These are phyloP conservation scores for Erodium moschatum DNA, from an alignment of 441 rosid species.

Conservation along the genomic window DNA sequence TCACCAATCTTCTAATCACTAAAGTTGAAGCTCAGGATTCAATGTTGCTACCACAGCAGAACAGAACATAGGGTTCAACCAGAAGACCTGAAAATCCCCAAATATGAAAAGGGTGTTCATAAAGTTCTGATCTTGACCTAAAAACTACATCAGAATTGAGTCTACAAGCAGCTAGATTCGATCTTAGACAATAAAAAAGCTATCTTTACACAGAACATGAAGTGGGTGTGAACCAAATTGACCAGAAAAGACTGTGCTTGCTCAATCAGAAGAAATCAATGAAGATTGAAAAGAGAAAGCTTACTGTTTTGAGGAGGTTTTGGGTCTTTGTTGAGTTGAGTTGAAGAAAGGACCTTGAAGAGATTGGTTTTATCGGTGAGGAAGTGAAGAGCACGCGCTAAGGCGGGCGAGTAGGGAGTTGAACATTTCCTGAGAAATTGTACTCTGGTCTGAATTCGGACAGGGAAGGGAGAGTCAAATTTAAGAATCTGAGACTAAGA, in stretches of 20 bases:
- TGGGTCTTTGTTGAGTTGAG: neutral
- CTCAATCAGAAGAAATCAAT: neutral
- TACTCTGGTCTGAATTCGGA: neutral
- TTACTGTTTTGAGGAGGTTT: slow-evolving; percentile 1
- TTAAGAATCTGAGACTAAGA: neutral
- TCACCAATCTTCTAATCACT: slow-evolving; percentile 27
- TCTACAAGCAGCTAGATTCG: slow-evolving; percentile 2
- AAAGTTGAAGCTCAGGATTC: slow-evolving; percentile 28
- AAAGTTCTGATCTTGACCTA: neutral
- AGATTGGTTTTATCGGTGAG: neutral
- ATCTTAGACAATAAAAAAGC: slow-evolving; percentile 5
- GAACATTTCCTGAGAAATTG: neutral
- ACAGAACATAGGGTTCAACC: slow-evolving; percentile 20
- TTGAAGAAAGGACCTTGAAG: neutral
- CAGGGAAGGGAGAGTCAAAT: neutral
- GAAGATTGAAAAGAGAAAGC: neutral
- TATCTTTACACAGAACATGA: slow-evolving; percentile 4
- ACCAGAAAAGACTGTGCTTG: neutral
- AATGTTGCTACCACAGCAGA: slow-evolving; percentile 13
- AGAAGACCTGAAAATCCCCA: slow-evolving; percentile 16
- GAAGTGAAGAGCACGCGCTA: no score
- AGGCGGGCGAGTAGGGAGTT: neutral
- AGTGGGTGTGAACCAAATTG: slow-evolving; percentile 3
- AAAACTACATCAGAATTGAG: neutral
- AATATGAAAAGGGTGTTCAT: neutral